Evolutionary conservation across 257 asterid genomes (phyloP).

Genomic region (Buddleja alternifolia): DNA sequence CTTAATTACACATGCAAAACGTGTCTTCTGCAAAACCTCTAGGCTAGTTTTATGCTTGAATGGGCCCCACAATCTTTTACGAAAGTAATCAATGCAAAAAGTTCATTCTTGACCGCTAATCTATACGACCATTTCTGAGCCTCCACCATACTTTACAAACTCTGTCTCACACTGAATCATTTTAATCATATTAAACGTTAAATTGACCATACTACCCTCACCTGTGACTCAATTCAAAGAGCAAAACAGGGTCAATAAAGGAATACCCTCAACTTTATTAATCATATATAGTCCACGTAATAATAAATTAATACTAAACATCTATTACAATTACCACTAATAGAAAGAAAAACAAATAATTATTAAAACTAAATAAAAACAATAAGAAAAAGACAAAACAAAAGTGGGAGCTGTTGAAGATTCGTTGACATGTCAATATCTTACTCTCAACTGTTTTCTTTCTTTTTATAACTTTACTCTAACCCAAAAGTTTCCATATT

Average conservation of each 20-base stretch:
- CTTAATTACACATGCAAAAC: no score
- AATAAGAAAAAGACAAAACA: slow-evolving; percentile 18
- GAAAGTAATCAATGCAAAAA: slow-evolving; percentile 49
- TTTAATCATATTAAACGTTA: no score
- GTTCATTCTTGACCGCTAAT: slow-evolving; percentile 56
- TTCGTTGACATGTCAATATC: slow-evolving; percentile 47
- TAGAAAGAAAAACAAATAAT: slow-evolving; percentile 22
- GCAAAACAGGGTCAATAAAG: slow-evolving; percentile 13
- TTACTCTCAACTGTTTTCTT: slow-evolving; percentile 40
- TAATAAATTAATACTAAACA: slow-evolving; percentile 6
- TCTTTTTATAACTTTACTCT: slow-evolving; percentile 28
- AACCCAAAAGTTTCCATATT: slow-evolving; percentile 37
- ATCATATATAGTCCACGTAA: background rate
- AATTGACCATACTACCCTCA: slow-evolving; percentile 20
- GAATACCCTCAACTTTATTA: slow-evolving; percentile 32
- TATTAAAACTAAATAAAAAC: background rate
- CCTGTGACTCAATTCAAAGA: background rate
- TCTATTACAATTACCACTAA: slow-evolving; percentile 25
- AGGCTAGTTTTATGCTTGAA: no score
- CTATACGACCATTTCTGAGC: slow-evolving; percentile 1
- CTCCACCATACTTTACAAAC: background rate
- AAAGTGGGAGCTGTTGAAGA: slow-evolving; percentile 40
- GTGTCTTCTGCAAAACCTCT: no score
- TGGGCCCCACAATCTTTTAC: slow-evolving; percentile 29
- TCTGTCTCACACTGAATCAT: slow-evolving; percentile 5